Evolutionary conservation across 2,329 filamentous ascomycete genomes (phyloP), one percentile per base, ranked within the genome.

Genomic region (Colletotrichum kahawae): DNA sequence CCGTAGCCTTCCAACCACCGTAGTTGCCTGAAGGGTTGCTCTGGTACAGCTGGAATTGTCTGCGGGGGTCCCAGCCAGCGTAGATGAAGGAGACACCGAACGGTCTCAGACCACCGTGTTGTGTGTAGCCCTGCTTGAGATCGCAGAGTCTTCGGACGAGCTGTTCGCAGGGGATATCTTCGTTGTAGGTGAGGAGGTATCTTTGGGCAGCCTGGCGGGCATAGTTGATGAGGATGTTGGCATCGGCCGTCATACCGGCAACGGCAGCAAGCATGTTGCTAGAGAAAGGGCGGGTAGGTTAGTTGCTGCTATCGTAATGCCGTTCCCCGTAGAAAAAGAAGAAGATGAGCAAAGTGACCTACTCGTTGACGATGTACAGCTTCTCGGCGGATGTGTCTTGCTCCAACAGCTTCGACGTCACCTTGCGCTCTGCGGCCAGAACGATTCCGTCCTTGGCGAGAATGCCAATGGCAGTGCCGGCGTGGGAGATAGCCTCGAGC

Each of bases 221-320:
- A 87, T 97, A 98, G 90, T 99, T 99, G 92, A 99, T 99, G 85
- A 99, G 95, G 86, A 99, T 99, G 90, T 99, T 99, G 85, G 97
- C 97, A 84, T 99, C 97, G 82, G 97, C 97, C 60, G 96, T 99
- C 96, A 99, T 98, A 83, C 97, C 97, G 81, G 97, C 97, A 76
- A 99, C 97, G 77, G 97, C 97, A 87, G 96, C 98, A 87, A 99
- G 98, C 97, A 99, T 99, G 90, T 99, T 99, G 89, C 96, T 98
- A 79, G 7, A 24, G 51, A 48, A n/a, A 43, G 14, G 54, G 18
- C 16, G 16, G 9, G n/a, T 9, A 48, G n/a, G 59, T 71, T 43
- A 76, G 38, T 33, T 2, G 27, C 43, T 21, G 24, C 16, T 4
- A 9, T 6, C 7, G 5, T 4, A 7, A 8, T 24, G 31, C 7